phyloP scores from a whole-genome alignment of 768 basidiomycete genomes.

The Kwoniella sp. region DNA sequence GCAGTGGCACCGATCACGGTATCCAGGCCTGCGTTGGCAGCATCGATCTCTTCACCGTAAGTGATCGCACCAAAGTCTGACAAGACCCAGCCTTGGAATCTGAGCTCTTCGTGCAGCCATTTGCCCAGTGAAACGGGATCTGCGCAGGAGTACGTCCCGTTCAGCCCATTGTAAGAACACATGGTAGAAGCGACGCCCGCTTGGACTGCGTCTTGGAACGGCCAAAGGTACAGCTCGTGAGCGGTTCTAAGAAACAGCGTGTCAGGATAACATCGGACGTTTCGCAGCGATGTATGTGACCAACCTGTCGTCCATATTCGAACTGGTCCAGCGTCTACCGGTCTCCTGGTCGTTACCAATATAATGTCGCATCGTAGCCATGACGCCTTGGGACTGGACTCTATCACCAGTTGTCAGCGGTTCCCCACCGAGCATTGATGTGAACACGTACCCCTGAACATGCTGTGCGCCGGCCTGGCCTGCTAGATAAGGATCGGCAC shows the following conservation, averaged over 20 bases:
- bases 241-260: conserved; percentile 2
- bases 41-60: not conserved
- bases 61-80: conserved; percentile 10
- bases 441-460: conserved; percentile 35
- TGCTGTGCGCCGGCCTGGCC: conserved; percentile 34
- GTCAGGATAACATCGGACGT: no score
- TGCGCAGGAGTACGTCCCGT: conserved; percentile 6
- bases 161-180: conserved; percentile 14
- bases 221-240: conserved; percentile 19
- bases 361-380: conserved; percentile 19
- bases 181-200: conserved; percentile 11
- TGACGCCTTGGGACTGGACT: conserved; percentile 10
- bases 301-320: conserved; percentile 9
- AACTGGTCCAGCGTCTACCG: conserved; percentile 15
- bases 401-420: not conserved
- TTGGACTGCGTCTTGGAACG: conserved; percentile 16
- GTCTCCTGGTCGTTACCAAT: conserved; percentile 30
- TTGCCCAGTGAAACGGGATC: conserved; percentile 4
- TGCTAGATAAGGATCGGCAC: conserved; percentile 33
- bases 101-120: conserved; percentile 17
- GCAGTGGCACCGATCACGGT: conserved; percentile 5
- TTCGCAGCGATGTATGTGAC: not conserved
- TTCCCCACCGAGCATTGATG: no score
- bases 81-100: conserved; percentile 14
- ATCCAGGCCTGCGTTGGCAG: conserved; percentile 11